A percentile compares a stretch with the other conserved stretches of the same genome.
Evolutionary conservation across 2,329 filamentous ascomycete species (phyloP).

Genomic region (Ramularia collo-cygni): DNA sequence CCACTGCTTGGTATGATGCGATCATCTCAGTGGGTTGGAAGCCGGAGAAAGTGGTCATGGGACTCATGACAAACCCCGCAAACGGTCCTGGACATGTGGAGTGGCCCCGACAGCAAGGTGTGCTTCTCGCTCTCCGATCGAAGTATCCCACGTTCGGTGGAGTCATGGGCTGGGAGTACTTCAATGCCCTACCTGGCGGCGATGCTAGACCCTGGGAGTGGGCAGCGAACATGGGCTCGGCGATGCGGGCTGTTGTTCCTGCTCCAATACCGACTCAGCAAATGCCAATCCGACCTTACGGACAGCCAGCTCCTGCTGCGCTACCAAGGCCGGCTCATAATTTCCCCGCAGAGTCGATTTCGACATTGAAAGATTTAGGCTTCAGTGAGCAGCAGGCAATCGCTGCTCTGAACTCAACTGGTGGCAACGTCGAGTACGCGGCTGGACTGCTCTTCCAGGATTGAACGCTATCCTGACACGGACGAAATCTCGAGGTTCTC

Average conservation of each 20-base stretch:
- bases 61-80: slow-evolving; percentile 68
- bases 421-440: slow-evolving; percentile 44
- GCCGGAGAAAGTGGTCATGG: slow-evolving; percentile 67
- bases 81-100: slow-evolving; percentile 57
- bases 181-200: slow-evolving; percentile 67
- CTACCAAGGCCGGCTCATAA: slow-evolving; percentile 29
- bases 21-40: slow-evolving; percentile 61
- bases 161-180: slow-evolving; percentile 94
- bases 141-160: slow-evolving; percentile 69
- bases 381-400: slow-evolving; percentile 42
- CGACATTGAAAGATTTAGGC: slow-evolving; percentile 40
- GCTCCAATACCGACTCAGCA: slow-evolving; percentile 14
- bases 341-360: slow-evolving; percentile 38
- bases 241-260: slow-evolving; percentile 31
- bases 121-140: slow-evolving; percentile 51
- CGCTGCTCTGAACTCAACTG: slow-evolving; percentile 42
- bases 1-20: slow-evolving; percentile 45
- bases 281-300: slow-evolving; percentile 29
- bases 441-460: slow-evolving; percentile 42
- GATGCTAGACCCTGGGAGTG: slow-evolving; percentile 64
- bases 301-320: slow-evolving; percentile 18
- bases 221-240: slow-evolving; percentile 59
- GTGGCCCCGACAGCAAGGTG: slow-evolving; percentile 49
- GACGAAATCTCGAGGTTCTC: neutral
- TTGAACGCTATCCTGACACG: slow-evolving; percentile 12